These are phyloP conservation scores for Pyracantha coccinea DNA, from an alignment of 331 rosid genomes.

Conservation along the genomic window DNA sequence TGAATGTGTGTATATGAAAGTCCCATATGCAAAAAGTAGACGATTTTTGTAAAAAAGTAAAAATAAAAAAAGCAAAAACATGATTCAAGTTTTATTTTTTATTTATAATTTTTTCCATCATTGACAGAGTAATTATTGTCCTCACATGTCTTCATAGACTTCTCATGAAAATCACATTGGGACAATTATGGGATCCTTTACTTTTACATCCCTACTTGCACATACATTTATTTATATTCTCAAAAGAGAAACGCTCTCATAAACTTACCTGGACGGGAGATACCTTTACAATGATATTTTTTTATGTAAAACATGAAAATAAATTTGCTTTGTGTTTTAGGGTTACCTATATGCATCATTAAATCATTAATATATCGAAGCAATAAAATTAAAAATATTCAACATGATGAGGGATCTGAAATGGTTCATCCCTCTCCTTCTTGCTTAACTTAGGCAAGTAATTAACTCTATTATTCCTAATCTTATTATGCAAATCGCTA, in stretches of 20 bases:
- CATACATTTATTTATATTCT: not conserved
- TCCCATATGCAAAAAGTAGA: constrained; percentile 28
- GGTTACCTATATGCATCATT: constrained; percentile 13
- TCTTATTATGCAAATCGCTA: constrained; percentile 27
- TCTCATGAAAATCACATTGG: constrained; percentile 71
- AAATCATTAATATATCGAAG: not conserved
- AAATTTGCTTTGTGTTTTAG: constrained; percentile 15
- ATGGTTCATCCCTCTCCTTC: constrained; percentile 73
- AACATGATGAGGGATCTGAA: constrained; percentile 58
- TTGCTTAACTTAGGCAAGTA: constrained; percentile 67
- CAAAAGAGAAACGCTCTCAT: no score
- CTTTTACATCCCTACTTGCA: constrained; percentile 21
- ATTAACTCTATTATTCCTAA: constrained; percentile 23
- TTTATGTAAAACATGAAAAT: no score
- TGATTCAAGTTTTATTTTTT: constrained; percentile 13
- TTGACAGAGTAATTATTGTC: constrained; percentile 72
- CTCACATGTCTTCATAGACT: constrained; percentile 77
- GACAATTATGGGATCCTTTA: constrained; percentile 70
- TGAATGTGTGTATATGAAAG: constrained; percentile 55
- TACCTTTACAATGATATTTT: no score
- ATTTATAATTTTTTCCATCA: constrained; percentile 30
- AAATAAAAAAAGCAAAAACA: constrained; percentile 15
- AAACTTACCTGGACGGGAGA: no score
- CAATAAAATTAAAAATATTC: constrained; percentile 52
- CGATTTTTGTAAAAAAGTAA: constrained; percentile 31